These are phyloP conservation scores for Phaseolus coccineus DNA, from an alignment of 331 rosid genomes.

Conservation along the genomic window DNA sequence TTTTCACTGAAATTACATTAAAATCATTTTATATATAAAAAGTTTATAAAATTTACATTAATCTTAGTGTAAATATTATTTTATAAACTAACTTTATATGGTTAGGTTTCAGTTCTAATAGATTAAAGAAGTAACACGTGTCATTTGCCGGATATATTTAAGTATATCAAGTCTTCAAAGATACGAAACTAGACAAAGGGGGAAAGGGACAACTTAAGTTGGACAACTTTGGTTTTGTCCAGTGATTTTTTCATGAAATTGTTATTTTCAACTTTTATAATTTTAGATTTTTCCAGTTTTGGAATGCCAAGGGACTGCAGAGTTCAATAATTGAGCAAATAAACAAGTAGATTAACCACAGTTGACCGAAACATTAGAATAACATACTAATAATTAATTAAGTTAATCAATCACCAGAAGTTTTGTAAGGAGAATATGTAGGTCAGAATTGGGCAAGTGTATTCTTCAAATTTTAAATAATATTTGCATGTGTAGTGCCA, in stretches of 20 bases:
- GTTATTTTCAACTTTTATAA: background rate
- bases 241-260: background rate
- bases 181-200: background rate
- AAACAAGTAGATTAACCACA: background rate
- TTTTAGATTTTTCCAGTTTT: background rate
- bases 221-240: background rate
- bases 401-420: background rate
- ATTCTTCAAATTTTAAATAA: background rate
- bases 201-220: conserved; percentile 3
- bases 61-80: too few relatives aligned
- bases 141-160: background rate
- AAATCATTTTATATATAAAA: too few relatives aligned
- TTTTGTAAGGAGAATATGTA: background rate
- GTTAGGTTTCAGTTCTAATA: too few relatives aligned
- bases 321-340: conserved; percentile 9
- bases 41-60: too few relatives aligned
- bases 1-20: too few relatives aligned
- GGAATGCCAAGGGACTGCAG: too few relatives aligned
- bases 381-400: background rate
- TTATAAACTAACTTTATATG: too few relatives aligned
- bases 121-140: background rate
- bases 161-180: conserved; percentile 9
- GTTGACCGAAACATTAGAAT: background rate
- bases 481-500: background rate
- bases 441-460: background rate